Evolutionary conservation across 208 protist species (phyloP).

Genomic region (Naegleria lovaniensis): DNA sequence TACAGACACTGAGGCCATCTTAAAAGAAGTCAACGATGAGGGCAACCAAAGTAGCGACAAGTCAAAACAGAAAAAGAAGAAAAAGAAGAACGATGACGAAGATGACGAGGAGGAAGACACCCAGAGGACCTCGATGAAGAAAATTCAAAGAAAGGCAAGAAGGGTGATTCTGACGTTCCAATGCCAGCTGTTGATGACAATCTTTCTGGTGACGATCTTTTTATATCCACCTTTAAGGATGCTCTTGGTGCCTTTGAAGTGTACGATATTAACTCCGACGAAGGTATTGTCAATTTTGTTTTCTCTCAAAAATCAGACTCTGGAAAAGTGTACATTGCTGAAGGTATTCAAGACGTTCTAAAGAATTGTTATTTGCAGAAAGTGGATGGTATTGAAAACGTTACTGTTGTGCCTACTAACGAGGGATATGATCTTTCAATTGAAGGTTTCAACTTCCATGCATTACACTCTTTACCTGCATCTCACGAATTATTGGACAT

Average conservation of each 20-base stretch:
- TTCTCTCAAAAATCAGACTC: not conserved
- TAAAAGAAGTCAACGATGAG: constrained; percentile 29
- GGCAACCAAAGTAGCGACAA: not conserved
- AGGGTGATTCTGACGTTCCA: not conserved
- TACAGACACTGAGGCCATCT: not conserved
- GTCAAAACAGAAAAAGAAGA: not conserved
- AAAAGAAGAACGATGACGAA: constrained; percentile 20
- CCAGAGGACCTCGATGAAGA: not conserved
- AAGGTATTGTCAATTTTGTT: not conserved
- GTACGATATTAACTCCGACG: not conserved
- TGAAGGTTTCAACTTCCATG: constrained; percentile 63
- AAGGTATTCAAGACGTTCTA: not conserved
- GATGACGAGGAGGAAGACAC: not conserved
- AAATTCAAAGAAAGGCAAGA: not conserved
- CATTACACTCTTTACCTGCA: constrained; percentile 31
- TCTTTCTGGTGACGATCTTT: not conserved
- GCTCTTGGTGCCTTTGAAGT: not conserved
- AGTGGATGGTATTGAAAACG: constrained; percentile 2
- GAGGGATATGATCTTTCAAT: constrained; percentile 42
- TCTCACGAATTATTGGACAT: constrained; percentile 43
- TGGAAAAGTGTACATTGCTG: constrained; percentile 2
- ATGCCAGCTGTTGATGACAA: not conserved
- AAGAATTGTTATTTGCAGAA: not conserved
- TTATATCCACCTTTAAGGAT: not conserved
- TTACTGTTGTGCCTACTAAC: not conserved